These are phyloP conservation scores for Tanacetum coccineum DNA, from an alignment of 129 eudicot species.

Conservation along the genomic window DNA sequence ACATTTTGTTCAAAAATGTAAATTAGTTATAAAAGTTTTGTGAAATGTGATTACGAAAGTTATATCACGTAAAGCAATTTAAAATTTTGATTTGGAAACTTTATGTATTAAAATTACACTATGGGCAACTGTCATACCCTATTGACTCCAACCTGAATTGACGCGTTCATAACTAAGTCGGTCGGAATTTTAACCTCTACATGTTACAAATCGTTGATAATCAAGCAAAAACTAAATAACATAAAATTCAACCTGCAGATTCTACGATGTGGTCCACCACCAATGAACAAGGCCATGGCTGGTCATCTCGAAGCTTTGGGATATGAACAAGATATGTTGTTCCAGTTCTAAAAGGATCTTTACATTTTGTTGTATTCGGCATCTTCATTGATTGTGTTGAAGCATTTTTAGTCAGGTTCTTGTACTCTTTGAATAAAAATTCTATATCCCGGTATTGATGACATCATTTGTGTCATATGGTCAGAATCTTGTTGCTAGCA, in stretches of 20 bases:
- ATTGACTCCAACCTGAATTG: not conserved
- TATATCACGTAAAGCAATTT: not conserved
- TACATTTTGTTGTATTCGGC: constrained; percentile 21
- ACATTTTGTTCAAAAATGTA: not conserved
- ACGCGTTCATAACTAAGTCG: not conserved
- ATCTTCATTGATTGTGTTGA: constrained; percentile 9
- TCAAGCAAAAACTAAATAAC: not conserved
- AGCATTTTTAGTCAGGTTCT: not conserved
- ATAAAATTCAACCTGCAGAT: constrained; percentile 32
- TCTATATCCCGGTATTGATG: not conserved
- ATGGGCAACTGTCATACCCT: not conserved
- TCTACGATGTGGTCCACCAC: constrained; percentile 48
- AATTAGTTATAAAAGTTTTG: not conserved
- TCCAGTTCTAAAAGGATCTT: constrained; percentile 31
- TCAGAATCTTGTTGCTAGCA: not conserved
- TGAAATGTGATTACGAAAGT: too few relatives aligned
- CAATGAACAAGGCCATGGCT: constrained; percentile 58
- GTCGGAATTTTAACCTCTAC: not conserved
- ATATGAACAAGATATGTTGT: constrained; percentile 33
- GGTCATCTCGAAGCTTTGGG: constrained; percentile 40
- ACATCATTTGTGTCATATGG: not conserved
- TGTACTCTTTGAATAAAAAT: constrained; percentile 20
- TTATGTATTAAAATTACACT: not conserved
- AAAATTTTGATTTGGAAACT: too few relatives aligned
- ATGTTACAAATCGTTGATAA: too few relatives aligned